These are phyloP conservation scores for Pichia terricola DNA, from an alignment of 1,139 yeast genomes.

Conservation along the genomic window DNA sequence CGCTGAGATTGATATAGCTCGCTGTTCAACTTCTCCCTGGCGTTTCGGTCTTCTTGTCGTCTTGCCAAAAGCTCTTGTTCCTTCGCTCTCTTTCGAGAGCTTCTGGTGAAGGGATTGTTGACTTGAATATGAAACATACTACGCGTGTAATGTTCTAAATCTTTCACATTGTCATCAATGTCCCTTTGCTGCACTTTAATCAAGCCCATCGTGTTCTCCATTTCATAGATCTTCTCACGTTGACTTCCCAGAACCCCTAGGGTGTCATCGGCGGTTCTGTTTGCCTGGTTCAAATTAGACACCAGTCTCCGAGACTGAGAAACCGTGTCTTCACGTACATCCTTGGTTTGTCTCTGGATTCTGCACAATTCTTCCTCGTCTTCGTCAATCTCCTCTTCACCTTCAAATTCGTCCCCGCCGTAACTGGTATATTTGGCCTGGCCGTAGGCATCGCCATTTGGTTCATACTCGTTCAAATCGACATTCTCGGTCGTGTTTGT, in stretches of 20 bases:
- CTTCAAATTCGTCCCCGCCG: constrained; percentile 23
- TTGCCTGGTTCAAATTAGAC: constrained; percentile 86
- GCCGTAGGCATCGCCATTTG: constrained; percentile 14
- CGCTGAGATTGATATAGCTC: constrained; percentile 21
- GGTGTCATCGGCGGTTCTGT: constrained; percentile 81
- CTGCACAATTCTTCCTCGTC: constrained; percentile 85
- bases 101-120: constrained; percentile 79
- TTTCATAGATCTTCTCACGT: constrained; percentile 70
- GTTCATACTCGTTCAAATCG: constrained; percentile 23
- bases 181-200: constrained; percentile 76
- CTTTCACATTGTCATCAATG: constrained; percentile 78
- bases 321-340: constrained; percentile 58
- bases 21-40: constrained; percentile 20
- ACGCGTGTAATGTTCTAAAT: constrained; percentile 71
- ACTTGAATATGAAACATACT: constrained; percentile 77
- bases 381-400: constrained; percentile 63
- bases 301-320: constrained; percentile 81
- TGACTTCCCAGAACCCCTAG: constrained; percentile 90
- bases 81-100: constrained; percentile 62
- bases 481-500: constrained; percentile 10
- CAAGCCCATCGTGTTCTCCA: constrained; percentile 67
- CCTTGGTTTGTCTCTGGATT: constrained; percentile 72
- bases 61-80: constrained; percentile 66
- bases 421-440: constrained; percentile 7
- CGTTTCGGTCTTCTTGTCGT: constrained; percentile 28